Base-by-base conservation (phyloP, 371 early-diverging fungal species). In the Rhizopus arrhizus region DNA sequence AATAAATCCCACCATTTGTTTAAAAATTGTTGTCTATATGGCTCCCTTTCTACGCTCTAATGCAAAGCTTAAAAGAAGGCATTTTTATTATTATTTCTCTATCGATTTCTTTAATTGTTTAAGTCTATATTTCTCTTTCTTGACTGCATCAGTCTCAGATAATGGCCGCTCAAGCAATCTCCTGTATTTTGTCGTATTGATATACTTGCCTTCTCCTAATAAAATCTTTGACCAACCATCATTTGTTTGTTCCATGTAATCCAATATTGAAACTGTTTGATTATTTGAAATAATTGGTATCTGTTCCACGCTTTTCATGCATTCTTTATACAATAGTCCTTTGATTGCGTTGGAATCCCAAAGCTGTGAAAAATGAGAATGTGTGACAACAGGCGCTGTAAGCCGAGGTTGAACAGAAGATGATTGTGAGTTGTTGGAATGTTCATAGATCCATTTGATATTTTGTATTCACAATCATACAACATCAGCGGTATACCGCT, bases 401-500 rank as follows among this genome's bases (percentile, higher is more conserved):
- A 43, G 43, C n/a, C 43, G 43, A 6, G 36, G 6, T 36, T 6
- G 36, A 11, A 65, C 9, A 66, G 66, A 5, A 43, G 43, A n/a
- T 34, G 61, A 68, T 48, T 42, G 64, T 42, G 32, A 56, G 0
- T 33, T 29, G 2, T 40, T 12, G 13, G 43, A 22, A 13, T 3
- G 2, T 0, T 45, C 70, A 53, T 82, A 77, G 13, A 61, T 74
- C 86, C 87, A 85, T 5, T 78, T 62, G 1, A 86, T 34, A 16
- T 60, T 12, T 89, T 84, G 70, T 88, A 97, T 11, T 85, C 86
- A 62, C 95, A 94, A 50, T 96, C 94, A 42, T 91, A 89, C 34
- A 97, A 68, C 5, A 98, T 85, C 40, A 98, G 74, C 0, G 96
- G 95, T 38, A 85, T 62, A 48, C 95, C 97, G 49, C 86, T 80